These are phyloP conservation scores for Candida piceae DNA, from an alignment of 805 yeast genomes.

Conservation along the genomic window DNA sequence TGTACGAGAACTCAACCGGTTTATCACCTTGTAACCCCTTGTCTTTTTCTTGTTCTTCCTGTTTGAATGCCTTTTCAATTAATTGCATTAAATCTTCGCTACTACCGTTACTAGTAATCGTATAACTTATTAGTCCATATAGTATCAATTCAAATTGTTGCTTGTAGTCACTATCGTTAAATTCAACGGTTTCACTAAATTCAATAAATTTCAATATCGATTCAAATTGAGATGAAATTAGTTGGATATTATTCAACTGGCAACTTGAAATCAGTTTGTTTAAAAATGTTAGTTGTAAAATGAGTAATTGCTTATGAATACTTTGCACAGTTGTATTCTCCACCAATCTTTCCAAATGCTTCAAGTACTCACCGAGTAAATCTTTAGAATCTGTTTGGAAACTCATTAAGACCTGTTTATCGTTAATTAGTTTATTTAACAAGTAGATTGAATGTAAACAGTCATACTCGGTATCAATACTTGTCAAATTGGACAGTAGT, in stretches of 20 bases:
- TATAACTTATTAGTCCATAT: conserved; percentile 4
- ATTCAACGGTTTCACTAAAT: background rate
- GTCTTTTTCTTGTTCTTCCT: background rate
- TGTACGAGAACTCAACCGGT: conserved; percentile 14
- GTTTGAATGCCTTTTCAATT: background rate
- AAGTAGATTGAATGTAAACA: conserved; percentile 8
- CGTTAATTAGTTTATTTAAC: conserved; percentile 5
- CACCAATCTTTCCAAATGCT: too few species aligned
- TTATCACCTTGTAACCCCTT: background rate
- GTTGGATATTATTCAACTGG: background rate
- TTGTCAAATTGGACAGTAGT: too few species aligned
- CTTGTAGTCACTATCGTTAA: background rate
- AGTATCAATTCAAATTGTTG: conserved; percentile 4
- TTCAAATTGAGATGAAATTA: background rate
- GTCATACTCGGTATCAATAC: conserved; percentile 2
- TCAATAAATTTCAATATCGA: background rate
- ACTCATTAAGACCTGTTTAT: background rate
- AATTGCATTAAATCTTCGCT: too few species aligned
- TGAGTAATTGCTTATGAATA: background rate
- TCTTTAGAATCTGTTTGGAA: background rate
- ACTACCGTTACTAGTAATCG: too few species aligned
- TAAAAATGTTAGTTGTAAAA: conserved; percentile 4
- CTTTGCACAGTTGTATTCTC: too few species aligned
- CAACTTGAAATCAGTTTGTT: conserved; percentile 12
- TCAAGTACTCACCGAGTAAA: background rate